Conservation (phyloP, 2,329 filamentous ascomycete species). For the Talaromyces verruculosus region DNA sequence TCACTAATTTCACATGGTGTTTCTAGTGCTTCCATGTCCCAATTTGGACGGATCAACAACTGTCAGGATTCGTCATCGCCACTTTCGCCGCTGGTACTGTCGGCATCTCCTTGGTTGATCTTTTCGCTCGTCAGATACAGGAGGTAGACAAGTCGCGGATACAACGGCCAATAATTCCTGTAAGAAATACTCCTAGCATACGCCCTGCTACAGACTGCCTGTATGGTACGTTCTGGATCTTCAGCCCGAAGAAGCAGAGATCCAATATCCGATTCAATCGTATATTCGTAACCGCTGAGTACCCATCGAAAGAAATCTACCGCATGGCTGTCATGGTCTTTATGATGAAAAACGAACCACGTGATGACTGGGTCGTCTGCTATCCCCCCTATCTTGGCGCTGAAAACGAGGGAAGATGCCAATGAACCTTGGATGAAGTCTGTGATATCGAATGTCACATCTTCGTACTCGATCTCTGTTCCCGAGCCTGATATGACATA, state of each 20-base stretch:
- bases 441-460: too few relatives aligned
- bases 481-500: too few relatives aligned
- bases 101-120: slow-evolving; percentile 13
- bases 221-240: neutral
- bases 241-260: neutral
- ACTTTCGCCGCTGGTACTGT: slow-evolving; percentile 5
- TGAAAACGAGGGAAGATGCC: too few relatives aligned
- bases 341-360: slow-evolving; percentile 9
- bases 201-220: neutral
- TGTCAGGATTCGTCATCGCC: slow-evolving; percentile 5
- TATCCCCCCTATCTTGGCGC: too few relatives aligned
- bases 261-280: neutral
- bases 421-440: too few relatives aligned
- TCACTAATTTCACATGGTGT: too few relatives aligned
- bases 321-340: neutral
- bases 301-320: neutral
- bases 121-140: slow-evolving; percentile 1
- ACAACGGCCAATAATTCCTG: neutral
- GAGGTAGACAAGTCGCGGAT: slow-evolving; percentile 12
- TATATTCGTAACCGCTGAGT: slow-evolving; percentile 4
- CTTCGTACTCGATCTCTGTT: too few relatives aligned
- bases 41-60: too few relatives aligned
- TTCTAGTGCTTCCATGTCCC: too few relatives aligned
- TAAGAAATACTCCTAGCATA: slow-evolving; percentile 13
- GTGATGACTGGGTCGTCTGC: neutral